A percentile compares a stretch with the other conserved stretches of the same genome.
Evolutionary conservation across 768 basidiomycete species (phyloP).

Genomic region (Macrolepiota dolichaula): DNA sequence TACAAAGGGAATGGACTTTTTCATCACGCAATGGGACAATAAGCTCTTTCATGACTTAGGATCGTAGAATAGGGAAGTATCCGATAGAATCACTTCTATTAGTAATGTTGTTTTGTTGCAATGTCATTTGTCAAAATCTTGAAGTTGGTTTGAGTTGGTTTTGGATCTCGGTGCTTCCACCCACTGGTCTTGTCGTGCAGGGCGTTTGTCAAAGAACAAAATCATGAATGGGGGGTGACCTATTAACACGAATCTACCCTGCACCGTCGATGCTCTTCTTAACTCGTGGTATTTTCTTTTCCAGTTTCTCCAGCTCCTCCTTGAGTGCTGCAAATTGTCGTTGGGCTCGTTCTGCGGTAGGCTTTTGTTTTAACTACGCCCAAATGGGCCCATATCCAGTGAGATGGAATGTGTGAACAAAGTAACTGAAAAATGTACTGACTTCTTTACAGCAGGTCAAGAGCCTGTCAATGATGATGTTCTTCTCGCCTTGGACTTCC

Average conservation of each 20-base stretch:
- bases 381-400: conserved; percentile 16
- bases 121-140: neutral
- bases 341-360: conserved; percentile 80
- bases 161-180: neutral
- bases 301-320: conserved; percentile 83
- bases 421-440: conserved; percentile 22
- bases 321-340: conserved; percentile 76
- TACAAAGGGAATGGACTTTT: neutral
- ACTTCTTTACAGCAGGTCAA: conserved; percentile 89
- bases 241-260: conserved; percentile 1
- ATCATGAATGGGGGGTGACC: conserved; percentile 8
- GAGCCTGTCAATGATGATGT: conserved; percentile 78
- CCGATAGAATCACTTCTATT: conserved; percentile 2
- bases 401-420: conserved; percentile 10
- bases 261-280: conserved; percentile 34
- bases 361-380: conserved; percentile 48
- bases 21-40: conserved; percentile 3
- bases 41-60: neutral
- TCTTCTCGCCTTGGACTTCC: conserved; percentile 74
- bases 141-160: neutral
- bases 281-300: conserved; percentile 57
- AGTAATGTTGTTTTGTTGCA: conserved; percentile 1
- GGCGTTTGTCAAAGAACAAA: conserved; percentile 3
- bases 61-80: conserved; percentile 2
- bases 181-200: neutral